Evolutionary conservation across 768 basidiomycete species (phyloP), one percentile per base, ranked within the genome.

Genomic region (Coprinopsis sp.): DNA sequence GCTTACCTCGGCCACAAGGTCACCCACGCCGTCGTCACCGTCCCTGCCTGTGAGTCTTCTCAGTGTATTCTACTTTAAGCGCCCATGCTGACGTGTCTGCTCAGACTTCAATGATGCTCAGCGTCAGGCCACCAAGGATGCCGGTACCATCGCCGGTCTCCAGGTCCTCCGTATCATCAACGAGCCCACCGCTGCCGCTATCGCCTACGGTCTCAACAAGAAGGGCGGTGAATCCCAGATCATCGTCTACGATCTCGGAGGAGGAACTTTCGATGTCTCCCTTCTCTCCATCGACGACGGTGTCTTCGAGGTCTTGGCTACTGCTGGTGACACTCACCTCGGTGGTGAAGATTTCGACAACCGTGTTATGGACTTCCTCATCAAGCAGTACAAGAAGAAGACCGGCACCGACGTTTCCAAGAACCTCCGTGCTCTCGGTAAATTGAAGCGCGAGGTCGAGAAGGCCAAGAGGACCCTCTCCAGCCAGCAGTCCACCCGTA

Each of bases 221-320:
- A 90, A 91, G 71, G 82, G 78, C 36, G 88, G 88, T 40, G 94
- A 96, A 72, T 85, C 88, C 42, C 91, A 93, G 62, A 93, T 98
- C 64, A 91, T 96, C 57, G 92, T 97, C 62, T 97, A 96, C 70
- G 94, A 98, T 73, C 87, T 97, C 51, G 94, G 94, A 65, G 94
- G 94, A 69, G 94, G 94, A 70, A 98, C 94, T 40, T 98, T 97
- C 71, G 94, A 97, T 79, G 93, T 98, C 23, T 97, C 93, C 40
- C 88, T 97, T 52, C 80, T 97, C 25, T 88, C 87, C 46, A 92
- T 94, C 66, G 90, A 93, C 63, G 90, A 93, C 54, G 91, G 91
- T 67, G 91, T 90, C 61, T 91, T 91, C 58, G 88, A 90, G 65
- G 88, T 91, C 34, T 69, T 92, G 55, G 88, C 91, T 44, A 93